Conservation (phyloP, 108 stramenopile species). For the Skeletonema menzelii region DNA sequence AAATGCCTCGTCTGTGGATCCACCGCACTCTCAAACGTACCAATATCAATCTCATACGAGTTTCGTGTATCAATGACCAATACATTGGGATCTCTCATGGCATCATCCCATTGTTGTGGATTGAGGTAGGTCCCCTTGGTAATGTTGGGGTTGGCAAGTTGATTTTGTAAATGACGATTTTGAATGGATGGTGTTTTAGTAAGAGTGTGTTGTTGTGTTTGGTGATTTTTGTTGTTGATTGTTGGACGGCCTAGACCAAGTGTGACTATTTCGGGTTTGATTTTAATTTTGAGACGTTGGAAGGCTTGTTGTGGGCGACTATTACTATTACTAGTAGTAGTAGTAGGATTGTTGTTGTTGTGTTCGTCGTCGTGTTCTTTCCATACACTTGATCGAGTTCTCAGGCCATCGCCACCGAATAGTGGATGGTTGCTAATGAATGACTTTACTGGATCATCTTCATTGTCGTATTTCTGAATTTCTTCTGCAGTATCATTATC, state of each 20-base stretch:
- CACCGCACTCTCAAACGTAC: slow-evolving; percentile 77
- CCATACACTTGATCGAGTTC: slow-evolving; percentile 33
- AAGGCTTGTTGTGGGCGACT: slow-evolving; percentile 53
- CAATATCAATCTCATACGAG: slow-evolving; percentile 80
- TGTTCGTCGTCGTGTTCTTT: no score
- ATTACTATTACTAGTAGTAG: slow-evolving; percentile 1
- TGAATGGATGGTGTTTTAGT: no score
- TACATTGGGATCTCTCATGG: slow-evolving; percentile 66
- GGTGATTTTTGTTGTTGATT: slow-evolving; percentile 5
- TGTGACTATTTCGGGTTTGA: slow-evolving; percentile 82
- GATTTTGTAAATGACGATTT: slow-evolving; percentile 6
- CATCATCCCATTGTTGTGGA: slow-evolving; percentile 62
- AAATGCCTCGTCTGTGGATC: slow-evolving; percentile 72
- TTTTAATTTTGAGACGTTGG: slow-evolving; percentile 66
- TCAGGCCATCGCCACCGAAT: slow-evolving; percentile 28
- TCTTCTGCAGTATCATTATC: slow-evolving; percentile 2
- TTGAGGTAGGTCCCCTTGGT: slow-evolving; percentile 31
- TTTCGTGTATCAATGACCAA: slow-evolving; percentile 83
- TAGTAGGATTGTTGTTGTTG: background rate
- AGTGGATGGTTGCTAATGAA: slow-evolving; percentile 26
- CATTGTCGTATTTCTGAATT: background rate
- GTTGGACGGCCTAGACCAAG: slow-evolving; percentile 48
- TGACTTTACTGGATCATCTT: slow-evolving; percentile 35
- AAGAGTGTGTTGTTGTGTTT: background rate
- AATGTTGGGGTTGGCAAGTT: slow-evolving; percentile 17